Evolutionary conservation across 202 grass and related monocot species (phyloP), one percentile per base, ranked within the genome.

Genomic region (Panicum virgatum): DNA sequence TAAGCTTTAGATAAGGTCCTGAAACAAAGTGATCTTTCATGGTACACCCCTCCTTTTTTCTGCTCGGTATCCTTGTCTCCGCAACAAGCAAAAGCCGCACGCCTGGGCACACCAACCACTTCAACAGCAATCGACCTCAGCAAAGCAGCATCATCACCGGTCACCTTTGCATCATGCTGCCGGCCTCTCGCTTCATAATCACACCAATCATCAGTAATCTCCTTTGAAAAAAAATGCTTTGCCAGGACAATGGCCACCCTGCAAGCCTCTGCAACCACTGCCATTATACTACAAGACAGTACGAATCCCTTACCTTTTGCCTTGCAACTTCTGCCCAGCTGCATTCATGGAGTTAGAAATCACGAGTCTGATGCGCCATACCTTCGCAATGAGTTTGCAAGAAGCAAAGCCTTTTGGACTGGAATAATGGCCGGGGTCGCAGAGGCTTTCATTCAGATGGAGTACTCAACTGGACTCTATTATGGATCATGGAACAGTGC

Each of bases 81-180:
- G 63, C 39, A 40, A 63, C 36, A 72, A 88, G 19, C 53, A 75
- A 75, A 51, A 36, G 68, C 69, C 34, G 81, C 78, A 62, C 62
- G 81, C 81, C 61, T 70, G 61, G 61, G 29, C 71, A 39, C 44
- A 89, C 53, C 87, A 77, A 81, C 87, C 82, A 47, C 71, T 40
- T 32, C 6, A 82, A 76, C 15, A 56, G 39, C 30, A 66, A 75
- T 65, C 40, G 45, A 26, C 38, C 63, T 15, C 6, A 30, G 23
- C 37, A 81, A 72, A 65, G 64, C 61, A 62, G 63, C 64, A 65
- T 70, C 82, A 12, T 29, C 56, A 48, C 34, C 20, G 12, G 13
- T 37, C 26, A 62, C 39, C 54, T 81, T 81, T 84, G 77, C 72
- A 77, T 72, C 87, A 89, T 77, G 82, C 27, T 69, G 82, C 36